Base-by-base conservation (phyloP, 306 rosid genomes). In the Trichosanthes truncata region DNA sequence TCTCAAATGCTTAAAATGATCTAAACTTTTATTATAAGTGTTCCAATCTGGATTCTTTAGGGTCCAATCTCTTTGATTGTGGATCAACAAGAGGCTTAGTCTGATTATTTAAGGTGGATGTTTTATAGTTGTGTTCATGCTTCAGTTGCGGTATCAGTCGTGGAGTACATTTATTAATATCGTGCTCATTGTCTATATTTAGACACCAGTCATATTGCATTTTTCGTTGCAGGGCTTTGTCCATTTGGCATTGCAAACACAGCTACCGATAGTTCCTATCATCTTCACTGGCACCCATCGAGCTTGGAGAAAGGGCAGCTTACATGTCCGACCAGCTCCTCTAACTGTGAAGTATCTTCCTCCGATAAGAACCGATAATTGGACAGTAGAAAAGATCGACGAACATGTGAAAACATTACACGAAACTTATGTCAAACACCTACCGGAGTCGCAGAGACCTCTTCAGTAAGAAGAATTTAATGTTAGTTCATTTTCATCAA, bases 231-330 rank as follows among this genome's bases (percentile, higher is more conserved):
- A 90, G 95, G 95, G 90, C 43, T 90, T 89, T 81, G 82, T 89
- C 79, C 95, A 90, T 81, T 74, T 89, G 79, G 95, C 95, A 17
- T 61, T 89, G 69, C 92, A 90, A 82, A 71, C 95, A 1, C 80
- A 85, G 49, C 90, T 90, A 75, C 92, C 92, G 4, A 89, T 90
- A 10, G 81, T 89, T 66, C 92, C 95, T 3, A 83, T 90, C 31
- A 83, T 90, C 77, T 45, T 89, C 48, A 84, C 85, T 1, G 95
- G 95, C 4, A 87, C 92, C 18, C 91, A 90, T 77, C 81, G 29
- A 25, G 92, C 92, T 9, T 86, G 95, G 91, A 86, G 88, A 79
- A 91, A 91, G 80, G 95, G 87, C 43, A 78, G 92, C 82, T 82
- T 86, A 66, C 92, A 55, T 60, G 83, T 91, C 10, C 81, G 92